Percentiles rank a stretch among this genome's conserved stretches.
phyloP scores from a whole-genome alignment of 2,329 filamentous ascomycete species.

The Aspergillaceae sp. region DNA sequence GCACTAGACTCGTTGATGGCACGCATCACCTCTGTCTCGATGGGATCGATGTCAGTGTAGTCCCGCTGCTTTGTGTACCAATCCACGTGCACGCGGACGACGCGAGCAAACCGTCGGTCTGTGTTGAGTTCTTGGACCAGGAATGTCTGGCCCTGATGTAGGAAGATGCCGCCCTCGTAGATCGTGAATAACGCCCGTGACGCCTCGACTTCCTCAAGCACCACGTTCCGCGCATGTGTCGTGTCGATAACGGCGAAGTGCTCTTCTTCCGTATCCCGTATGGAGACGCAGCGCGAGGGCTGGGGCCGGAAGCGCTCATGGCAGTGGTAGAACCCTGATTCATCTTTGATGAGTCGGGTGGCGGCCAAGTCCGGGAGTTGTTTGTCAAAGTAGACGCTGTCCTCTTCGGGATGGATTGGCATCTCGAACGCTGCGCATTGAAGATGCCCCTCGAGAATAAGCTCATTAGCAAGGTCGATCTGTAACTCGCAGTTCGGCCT shows the following conservation, averaged over 20 bases:
- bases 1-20: conserved; percentile 42
- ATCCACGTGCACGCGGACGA: conserved; percentile 81
- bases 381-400: conserved; percentile 68
- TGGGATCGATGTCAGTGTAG: conserved; percentile 86
- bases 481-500: conserved; percentile 83
- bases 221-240: conserved; percentile 66
- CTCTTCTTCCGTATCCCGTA: conserved; percentile 82
- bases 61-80: conserved; percentile 93
- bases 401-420: conserved; percentile 72
- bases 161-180: conserved; percentile 93
- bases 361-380: conserved; percentile 62
- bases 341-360: conserved; percentile 65
- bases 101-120: conserved; percentile 72
- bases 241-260: conserved; percentile 90
- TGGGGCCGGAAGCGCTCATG: conserved; percentile 79
- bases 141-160: conserved; percentile 92
- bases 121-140: conserved; percentile 82
- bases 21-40: conserved; percentile 82
- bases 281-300: conserved; percentile 74
- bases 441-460: conserved; percentile 85
- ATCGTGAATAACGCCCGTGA: conserved; percentile 91
- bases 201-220: conserved; percentile 92
- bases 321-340: conserved; percentile 78
- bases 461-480: conserved; percentile 83
- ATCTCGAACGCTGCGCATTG: conserved; percentile 95